Evolutionary conservation across 2,329 filamentous ascomycete genomes (phyloP), one percentile per base, ranked within the genome.

Genomic region (Epichloe sibirici): DNA sequence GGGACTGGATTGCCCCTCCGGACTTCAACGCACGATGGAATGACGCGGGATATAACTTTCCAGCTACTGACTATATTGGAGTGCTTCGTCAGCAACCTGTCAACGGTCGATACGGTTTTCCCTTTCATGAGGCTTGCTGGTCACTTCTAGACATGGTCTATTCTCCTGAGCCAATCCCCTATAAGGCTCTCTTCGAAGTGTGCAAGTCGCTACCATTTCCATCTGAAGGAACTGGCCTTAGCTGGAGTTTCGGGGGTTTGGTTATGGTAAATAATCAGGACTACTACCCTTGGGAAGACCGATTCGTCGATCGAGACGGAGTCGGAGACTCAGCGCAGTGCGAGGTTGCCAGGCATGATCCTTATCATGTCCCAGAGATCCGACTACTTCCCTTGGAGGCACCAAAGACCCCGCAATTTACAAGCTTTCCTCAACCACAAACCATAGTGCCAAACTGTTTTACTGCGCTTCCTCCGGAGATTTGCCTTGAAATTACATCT

Each of bases 101-200:
- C n/a, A 40, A 56, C 50, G 54, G 54, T n/a, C 51, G 54, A 15
- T 46, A 54, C 28, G 53, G 55, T 28, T 56, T 55, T 53, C 50
- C 53, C n/a, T 55, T 55, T 47, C 55, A 56, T 53, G 52, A 51
- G 37, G 55, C 53, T 45, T 56, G 53, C 42, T 56, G 53, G 55
- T 45, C 38, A 23, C 46, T 56, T 45, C 53, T 56, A 21, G 54
- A 56, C 45, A 17, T 49, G 31, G 54, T 39, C 28, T 40, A 47
- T 50, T 49, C 45, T 21, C 45, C 49, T 8, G 38, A 34, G 35
- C 45, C 35, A 37, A 48, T 56, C 35, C 54, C 54, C 15, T 43
- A 28, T n/a, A 51, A 45, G 38, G 48, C 45, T 52, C 52, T 56
- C 28, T 49, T 49, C 34, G 52, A 56, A 7, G 45, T 54, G 31